These are phyloP conservation scores for Candida ortonii DNA, from an alignment of 805 yeast genomes.

Conservation along the genomic window DNA sequence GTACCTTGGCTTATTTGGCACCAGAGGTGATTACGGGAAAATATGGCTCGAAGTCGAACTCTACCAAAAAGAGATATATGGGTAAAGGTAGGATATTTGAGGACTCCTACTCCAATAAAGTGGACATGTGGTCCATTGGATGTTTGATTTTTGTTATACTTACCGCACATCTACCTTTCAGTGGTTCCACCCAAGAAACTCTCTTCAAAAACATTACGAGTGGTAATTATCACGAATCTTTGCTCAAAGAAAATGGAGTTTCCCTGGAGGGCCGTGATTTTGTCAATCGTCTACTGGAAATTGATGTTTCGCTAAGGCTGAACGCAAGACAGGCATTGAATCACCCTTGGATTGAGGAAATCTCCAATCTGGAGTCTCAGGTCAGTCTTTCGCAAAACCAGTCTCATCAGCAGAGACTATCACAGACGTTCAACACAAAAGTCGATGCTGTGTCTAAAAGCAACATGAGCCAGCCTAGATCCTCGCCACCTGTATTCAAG, in stretches of 20 bases:
- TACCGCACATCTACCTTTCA: slow-evolving; percentile 92
- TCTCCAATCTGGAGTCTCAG: slow-evolving; percentile 30
- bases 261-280: slow-evolving; percentile 72
- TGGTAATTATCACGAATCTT: slow-evolving; percentile 79
- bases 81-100: slow-evolving; percentile 34
- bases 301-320: slow-evolving; percentile 69
- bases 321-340: slow-evolving; percentile 72
- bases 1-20: slow-evolving; percentile 94
- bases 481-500: slow-evolving; percentile 16
- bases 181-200: slow-evolving; percentile 87
- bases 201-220: slow-evolving; percentile 69
- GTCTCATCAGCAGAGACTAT: slow-evolving; percentile 56
- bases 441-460: no score
- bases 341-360: slow-evolving; percentile 74
- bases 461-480: slow-evolving; percentile 1
- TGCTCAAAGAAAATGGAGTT: slow-evolving; percentile 58
- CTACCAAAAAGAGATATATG: slow-evolving; percentile 26
- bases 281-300: slow-evolving; percentile 65
- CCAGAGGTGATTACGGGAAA: slow-evolving; percentile 81
- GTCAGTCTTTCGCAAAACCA: slow-evolving; percentile 69
- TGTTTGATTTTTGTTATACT: slow-evolving; percentile 88
- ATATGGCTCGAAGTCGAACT: slow-evolving; percentile 36
- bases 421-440: slow-evolving; percentile 17
- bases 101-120: slow-evolving; percentile 71
- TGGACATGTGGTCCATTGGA: slow-evolving; percentile 98